Percentiles rank a stretch among this genome's conserved stretches.
phyloP scores from a whole-genome alignment of 352 stramenopile species.

The Globisporangium middletonii region DNA sequence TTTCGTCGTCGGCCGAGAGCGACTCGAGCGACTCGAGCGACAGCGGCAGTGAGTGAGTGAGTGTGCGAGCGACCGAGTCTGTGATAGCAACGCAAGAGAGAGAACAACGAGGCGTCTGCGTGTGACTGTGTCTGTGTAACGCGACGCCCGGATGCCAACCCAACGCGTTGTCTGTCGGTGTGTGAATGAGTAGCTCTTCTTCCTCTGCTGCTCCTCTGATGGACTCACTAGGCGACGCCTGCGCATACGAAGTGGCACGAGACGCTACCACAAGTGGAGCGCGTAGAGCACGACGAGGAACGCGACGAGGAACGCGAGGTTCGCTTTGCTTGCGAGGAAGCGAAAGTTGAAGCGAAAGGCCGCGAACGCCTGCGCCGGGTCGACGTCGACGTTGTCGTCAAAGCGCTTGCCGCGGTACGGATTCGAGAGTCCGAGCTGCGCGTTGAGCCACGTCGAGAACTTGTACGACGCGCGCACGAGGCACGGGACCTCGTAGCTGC shows the following conservation, averaged over 20 bases:
- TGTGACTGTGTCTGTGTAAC: background rate
- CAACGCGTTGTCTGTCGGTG: background rate
- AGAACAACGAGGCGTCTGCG: background rate
- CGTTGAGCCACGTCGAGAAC: slow-evolving; percentile 78
- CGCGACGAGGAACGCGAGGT: slow-evolving; percentile 55
- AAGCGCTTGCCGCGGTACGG: slow-evolving; percentile 66
- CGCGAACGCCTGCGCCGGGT: slow-evolving; percentile 23
- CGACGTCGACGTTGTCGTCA: slow-evolving; percentile 68
- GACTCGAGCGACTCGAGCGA: slow-evolving; percentile 49
- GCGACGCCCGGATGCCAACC: background rate
- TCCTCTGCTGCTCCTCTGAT: background rate
- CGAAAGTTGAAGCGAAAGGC: slow-evolving; percentile 82
- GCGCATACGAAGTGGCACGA: too few species aligned
- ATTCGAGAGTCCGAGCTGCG: slow-evolving; percentile 52
- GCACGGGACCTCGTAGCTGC: slow-evolving; percentile 66
- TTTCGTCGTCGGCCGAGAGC: slow-evolving; percentile 67
- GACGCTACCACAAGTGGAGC: slow-evolving; percentile 57
- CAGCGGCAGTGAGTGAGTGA: slow-evolving; percentile 11
- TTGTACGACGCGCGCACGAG: slow-evolving; percentile 77
- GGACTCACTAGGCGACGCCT: background rate
- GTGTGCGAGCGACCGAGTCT: background rate
- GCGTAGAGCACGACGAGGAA: slow-evolving; percentile 63
- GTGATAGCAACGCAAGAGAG: background rate
- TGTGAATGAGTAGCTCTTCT: too few species aligned
- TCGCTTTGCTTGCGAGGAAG: slow-evolving; percentile 84